Conservation (phyloP, 768 basidiomycete species). For the Russula sp. region DNA sequence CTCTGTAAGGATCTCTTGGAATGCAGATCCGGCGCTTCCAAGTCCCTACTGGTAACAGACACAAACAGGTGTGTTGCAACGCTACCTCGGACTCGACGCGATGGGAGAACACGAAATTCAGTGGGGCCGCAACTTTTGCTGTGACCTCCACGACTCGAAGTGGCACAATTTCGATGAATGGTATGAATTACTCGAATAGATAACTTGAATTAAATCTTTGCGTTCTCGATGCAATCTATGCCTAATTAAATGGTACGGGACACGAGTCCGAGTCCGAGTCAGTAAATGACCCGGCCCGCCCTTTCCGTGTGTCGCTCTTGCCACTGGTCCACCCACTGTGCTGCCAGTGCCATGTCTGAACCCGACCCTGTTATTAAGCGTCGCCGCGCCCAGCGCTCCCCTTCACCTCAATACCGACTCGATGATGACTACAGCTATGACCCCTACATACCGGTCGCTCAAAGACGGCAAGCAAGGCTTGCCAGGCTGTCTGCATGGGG, state of each 20-base stretch:
- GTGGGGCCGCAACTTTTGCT: too few species aligned
- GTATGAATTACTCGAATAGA: too few species aligned
- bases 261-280: too few species aligned
- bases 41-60: too few species aligned
- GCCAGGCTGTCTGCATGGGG: constrained; percentile 66
- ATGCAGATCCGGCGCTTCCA: not conserved
- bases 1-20: not conserved
- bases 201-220: too few species aligned
- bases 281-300: constrained; percentile 8
- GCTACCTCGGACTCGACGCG: too few species aligned
- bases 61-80: too few species aligned
- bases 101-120: too few species aligned
- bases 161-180: too few species aligned
- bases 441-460: constrained; percentile 82
- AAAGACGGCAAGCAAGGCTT: constrained; percentile 76
- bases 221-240: too few species aligned
- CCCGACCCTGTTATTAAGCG: constrained; percentile 39
- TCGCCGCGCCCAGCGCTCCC: constrained; percentile 47
- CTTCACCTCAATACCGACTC: constrained; percentile 55
- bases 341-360: constrained; percentile 21
- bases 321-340: too few species aligned
- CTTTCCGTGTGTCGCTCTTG: not conserved
- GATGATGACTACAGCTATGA: constrained; percentile 62
- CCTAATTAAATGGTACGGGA: too few species aligned
- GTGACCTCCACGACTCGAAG: not conserved